Conservation (phyloP, 2,329 filamentous ascomycete species). For the Stagonosporopsis tanaceti region DNA sequence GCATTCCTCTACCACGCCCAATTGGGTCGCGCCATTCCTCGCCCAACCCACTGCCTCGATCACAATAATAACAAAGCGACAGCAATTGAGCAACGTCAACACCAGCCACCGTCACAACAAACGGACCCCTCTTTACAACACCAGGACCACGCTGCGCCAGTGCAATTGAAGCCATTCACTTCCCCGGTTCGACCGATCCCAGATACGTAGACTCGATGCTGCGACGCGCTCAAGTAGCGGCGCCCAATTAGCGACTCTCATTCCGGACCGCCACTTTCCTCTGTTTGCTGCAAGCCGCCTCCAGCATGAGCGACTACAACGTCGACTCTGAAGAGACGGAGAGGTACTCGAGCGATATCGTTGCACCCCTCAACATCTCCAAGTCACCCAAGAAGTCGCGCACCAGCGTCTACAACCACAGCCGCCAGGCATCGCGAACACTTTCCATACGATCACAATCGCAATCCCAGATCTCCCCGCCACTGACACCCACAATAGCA, state of each 20-base stretch:
- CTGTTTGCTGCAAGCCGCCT: slow-evolving; percentile 10
- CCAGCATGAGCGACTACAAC: slow-evolving; percentile 41
- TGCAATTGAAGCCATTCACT: slow-evolving; percentile 5
- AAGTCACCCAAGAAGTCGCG: slow-evolving; percentile 45
- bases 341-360: slow-evolving; percentile 46
- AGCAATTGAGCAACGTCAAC: slow-evolving; percentile 29
- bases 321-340: slow-evolving; percentile 39
- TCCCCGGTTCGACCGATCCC: slow-evolving; percentile 19
- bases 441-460: slow-evolving; percentile 42
- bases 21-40: slow-evolving; percentile 39
- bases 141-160: not conserved
- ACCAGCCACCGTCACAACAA: slow-evolving; percentile 8
- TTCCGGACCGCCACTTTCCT: slow-evolving; percentile 11
- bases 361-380: slow-evolving; percentile 49
- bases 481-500: slow-evolving; percentile 75
- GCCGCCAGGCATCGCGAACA: slow-evolving; percentile 43
- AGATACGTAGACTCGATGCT: slow-evolving; percentile 40
- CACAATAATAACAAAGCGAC: slow-evolving; percentile 40
- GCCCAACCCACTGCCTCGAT: slow-evolving; percentile 28
- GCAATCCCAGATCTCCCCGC: slow-evolving; percentile 74
- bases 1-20: slow-evolving; percentile 36
- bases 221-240: slow-evolving; percentile 30
- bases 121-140: slow-evolving; percentile 7
- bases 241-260: slow-evolving; percentile 38
- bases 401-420: slow-evolving; percentile 33